These are phyloP conservation scores for Tinospora cordifolia DNA, from an alignment of 164 flowering plant species.

Conservation along the genomic window DNA sequence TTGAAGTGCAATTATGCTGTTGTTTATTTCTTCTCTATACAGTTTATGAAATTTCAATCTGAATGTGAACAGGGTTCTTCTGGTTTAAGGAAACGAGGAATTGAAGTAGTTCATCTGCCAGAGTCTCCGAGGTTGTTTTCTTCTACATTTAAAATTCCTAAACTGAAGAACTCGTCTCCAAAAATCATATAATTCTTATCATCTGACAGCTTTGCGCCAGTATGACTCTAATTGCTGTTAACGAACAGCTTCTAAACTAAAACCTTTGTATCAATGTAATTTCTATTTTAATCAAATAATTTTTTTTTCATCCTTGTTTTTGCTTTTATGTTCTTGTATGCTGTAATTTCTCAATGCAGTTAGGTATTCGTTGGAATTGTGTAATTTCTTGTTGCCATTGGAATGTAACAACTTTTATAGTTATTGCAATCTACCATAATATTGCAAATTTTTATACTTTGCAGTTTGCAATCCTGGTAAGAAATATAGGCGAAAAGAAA, in stretches of 20 bases:
- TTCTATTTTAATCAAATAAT: background rate
- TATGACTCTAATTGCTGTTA: background rate
- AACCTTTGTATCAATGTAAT: background rate
- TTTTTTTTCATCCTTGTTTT: background rate
- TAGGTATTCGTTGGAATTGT: background rate
- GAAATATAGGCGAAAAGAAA: background rate
- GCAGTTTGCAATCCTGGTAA: background rate
- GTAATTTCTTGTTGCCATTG: background rate
- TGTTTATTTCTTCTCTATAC: background rate
- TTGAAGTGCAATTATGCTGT: background rate
- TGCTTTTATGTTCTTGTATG: background rate
- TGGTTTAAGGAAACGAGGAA: slow-evolving; percentile 42
- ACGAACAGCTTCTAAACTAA: background rate
- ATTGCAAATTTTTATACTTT: background rate
- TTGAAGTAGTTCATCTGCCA: slow-evolving; percentile 18
- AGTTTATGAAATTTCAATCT: background rate
- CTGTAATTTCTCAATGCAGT: background rate
- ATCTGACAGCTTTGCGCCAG: background rate
- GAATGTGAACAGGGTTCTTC: slow-evolving; percentile 31
- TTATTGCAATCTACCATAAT: background rate
- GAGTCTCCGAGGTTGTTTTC: slow-evolving; percentile 57
- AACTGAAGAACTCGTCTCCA: slow-evolving; percentile 36
- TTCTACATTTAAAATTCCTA: slow-evolving; percentile 62
- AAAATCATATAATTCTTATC: background rate
- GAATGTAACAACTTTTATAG: too few species aligned